Conservation (phyloP, 2,329 filamentous ascomycete genomes). For the Didymella glomerata region DNA sequence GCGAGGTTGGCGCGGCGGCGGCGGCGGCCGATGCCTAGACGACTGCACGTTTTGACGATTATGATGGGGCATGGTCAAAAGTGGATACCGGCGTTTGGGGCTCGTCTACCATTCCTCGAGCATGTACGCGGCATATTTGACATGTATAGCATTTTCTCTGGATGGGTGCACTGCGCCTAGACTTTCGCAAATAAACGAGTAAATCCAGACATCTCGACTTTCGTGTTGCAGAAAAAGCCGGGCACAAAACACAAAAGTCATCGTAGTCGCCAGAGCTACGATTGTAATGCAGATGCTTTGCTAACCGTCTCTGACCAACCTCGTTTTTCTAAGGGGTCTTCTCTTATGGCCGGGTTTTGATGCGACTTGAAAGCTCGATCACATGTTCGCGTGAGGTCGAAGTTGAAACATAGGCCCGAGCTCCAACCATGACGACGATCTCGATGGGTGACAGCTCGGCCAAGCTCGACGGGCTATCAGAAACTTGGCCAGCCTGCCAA, state of each 20-base stretch:
- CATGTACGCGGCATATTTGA: constrained; percentile 30
- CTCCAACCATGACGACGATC: constrained; percentile 19
- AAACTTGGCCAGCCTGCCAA: constrained; percentile 16
- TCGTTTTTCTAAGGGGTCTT: no score
- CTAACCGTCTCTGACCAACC: no score
- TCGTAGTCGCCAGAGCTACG: no score
- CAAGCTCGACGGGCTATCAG: constrained; percentile 17
- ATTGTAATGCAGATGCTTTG: no score
- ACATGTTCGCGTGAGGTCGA: neutral
- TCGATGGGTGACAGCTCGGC: constrained; percentile 6
- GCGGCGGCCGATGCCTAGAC: constrained; percentile 45
- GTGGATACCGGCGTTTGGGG: constrained; percentile 42
- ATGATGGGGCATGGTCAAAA: constrained; percentile 37
- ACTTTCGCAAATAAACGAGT: constrained; percentile 11
- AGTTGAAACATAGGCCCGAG: constrained; percentile 5
- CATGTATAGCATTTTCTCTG: constrained; percentile 29
- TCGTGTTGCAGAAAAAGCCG: no score
- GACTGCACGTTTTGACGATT: constrained; percentile 26
- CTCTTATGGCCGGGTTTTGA: no score
- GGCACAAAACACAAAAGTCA: no score
- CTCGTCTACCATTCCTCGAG: constrained; percentile 29
- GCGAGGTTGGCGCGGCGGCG: constrained; percentile 61
- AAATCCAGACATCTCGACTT: neutral
- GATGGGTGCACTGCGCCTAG: constrained; percentile 17
- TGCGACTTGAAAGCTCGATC: no score